Evolutionary conservation across 495 filamentous ascomycete species (phyloP).

Genomic region (Daldinia loculata): DNA sequence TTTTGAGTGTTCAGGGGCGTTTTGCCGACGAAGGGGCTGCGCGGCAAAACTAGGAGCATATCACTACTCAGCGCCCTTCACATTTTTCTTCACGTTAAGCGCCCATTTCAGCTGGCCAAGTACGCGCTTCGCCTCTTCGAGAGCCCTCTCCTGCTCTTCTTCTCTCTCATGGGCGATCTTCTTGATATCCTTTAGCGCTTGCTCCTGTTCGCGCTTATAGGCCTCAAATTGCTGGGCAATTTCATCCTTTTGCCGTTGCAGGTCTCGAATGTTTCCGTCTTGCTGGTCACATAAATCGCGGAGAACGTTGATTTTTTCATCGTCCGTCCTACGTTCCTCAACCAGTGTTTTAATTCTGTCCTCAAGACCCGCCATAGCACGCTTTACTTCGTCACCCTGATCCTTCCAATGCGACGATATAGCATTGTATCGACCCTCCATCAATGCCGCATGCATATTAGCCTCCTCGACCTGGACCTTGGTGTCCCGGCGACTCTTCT

Average conservation of each 20-base stretch:
- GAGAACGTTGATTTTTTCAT: conserved; percentile 65
- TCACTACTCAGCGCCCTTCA: conserved; percentile 63
- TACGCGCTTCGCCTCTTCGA: conserved; percentile 68
- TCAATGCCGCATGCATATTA: conserved; percentile 61
- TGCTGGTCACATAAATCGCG: conserved; percentile 75
- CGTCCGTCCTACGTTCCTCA: conserved; percentile 62
- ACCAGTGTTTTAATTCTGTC: conserved; percentile 57
- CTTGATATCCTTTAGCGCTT: conserved; percentile 65
- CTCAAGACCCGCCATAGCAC: conserved; percentile 63
- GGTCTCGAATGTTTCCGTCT: conserved; percentile 68
- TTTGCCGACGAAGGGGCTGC: background rate
- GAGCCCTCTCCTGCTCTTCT: conserved; percentile 60
- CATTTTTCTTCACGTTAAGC: conserved; percentile 68
- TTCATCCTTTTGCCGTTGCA: conserved; percentile 67
- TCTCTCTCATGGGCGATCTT: conserved; percentile 63
- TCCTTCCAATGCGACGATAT: conserved; percentile 71
- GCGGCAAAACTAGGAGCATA: background rate
- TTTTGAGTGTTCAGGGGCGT: background rate
- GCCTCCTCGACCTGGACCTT: conserved; percentile 70
- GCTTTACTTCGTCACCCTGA: conserved; percentile 67
- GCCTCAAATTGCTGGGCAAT: conserved; percentile 64
- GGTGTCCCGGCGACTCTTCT: conserved; percentile 67
- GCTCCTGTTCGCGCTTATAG: conserved; percentile 72
- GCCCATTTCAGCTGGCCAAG: conserved; percentile 75
- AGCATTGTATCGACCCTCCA: conserved; percentile 74